A percentile compares a stretch with the other conserved stretches of the same genome.
Evolutionary conservation across 2,329 filamentous ascomycete genomes (phyloP).

Genomic region (Ophiostoma triangulosporum): DNA sequence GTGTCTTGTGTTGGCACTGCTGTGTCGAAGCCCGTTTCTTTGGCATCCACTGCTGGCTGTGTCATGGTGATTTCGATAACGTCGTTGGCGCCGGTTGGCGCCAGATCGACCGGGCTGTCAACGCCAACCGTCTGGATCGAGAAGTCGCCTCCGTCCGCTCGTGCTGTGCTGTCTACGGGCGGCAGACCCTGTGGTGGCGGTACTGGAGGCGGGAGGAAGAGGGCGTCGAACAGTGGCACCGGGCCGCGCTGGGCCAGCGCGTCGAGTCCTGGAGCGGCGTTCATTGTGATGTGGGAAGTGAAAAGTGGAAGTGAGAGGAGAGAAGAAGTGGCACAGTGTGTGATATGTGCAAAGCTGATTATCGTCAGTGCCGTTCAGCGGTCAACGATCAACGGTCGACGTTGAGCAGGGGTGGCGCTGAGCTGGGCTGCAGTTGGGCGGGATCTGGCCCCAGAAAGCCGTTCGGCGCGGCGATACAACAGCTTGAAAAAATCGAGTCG

Average conservation of each 20-base stretch:
- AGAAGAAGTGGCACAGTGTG: too few species aligned
- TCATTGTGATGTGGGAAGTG: background rate
- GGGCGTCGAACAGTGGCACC: background rate
- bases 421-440: background rate
- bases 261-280: background rate
- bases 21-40: background rate
- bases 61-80: constrained; percentile 14
- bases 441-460: background rate
- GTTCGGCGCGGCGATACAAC: background rate
- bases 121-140: constrained; percentile 11
- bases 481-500: too few species aligned
- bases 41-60: constrained; percentile 4
- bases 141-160: constrained; percentile 1
- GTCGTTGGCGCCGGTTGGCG: background rate
- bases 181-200: constrained; percentile 5
- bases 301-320: background rate
- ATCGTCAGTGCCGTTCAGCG: too few species aligned
- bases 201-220: constrained; percentile 5
- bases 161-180: background rate
- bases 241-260: constrained; percentile 2
- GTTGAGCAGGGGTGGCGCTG: too few species aligned
- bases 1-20: background rate
- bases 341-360: too few species aligned
- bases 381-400: too few species aligned
- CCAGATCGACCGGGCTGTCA: background rate